These are phyloP conservation scores for Ustilago hordei DNA, from an alignment of 1,284 basidiomycete genomes.

Conservation along the genomic window DNA sequence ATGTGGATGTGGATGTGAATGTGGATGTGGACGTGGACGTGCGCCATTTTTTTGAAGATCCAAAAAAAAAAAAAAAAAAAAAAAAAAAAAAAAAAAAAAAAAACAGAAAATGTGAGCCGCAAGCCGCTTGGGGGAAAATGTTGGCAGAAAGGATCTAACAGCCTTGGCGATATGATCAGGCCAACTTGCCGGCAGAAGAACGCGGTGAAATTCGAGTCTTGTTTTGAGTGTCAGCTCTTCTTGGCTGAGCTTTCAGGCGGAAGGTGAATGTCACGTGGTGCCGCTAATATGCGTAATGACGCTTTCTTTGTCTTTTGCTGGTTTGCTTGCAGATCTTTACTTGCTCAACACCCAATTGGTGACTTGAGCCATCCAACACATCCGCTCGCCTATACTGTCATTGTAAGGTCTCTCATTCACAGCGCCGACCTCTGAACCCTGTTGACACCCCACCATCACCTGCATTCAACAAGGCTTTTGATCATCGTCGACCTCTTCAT, in stretches of 20 bases:
- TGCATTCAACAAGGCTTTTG: not conserved
- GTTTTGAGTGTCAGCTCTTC: slow-evolving; percentile 6
- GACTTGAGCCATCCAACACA: slow-evolving; percentile 26
- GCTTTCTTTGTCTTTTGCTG: slow-evolving; percentile 8
- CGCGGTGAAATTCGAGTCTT: slow-evolving; percentile 9
- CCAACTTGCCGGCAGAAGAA: no score
- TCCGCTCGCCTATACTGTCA: slow-evolving; percentile 8
- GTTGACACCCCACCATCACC: slow-evolving; percentile 6
- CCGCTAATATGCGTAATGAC: slow-evolving; percentile 38
- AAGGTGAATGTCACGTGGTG: slow-evolving; percentile 4
- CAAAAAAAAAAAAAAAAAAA: not conserved
- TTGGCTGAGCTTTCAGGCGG: not conserved
- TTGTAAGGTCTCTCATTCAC: not conserved
- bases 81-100: not conserved
- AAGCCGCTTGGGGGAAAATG: not conserved
- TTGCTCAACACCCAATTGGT: not conserved
- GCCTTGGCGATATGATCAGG: not conserved
- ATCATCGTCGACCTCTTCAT: slow-evolving; percentile 2
- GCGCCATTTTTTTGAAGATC: slow-evolving; percentile 20
- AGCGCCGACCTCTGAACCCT: not conserved
- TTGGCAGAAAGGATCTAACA: not conserved
- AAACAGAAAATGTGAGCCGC: not conserved
- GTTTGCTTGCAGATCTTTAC: slow-evolving; percentile 28
- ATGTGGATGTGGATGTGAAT: not conserved
- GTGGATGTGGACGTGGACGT: not conserved